phyloP scores from a whole-genome alignment of 257 asterid genomes.

The Fraxinus quadrangulata region DNA sequence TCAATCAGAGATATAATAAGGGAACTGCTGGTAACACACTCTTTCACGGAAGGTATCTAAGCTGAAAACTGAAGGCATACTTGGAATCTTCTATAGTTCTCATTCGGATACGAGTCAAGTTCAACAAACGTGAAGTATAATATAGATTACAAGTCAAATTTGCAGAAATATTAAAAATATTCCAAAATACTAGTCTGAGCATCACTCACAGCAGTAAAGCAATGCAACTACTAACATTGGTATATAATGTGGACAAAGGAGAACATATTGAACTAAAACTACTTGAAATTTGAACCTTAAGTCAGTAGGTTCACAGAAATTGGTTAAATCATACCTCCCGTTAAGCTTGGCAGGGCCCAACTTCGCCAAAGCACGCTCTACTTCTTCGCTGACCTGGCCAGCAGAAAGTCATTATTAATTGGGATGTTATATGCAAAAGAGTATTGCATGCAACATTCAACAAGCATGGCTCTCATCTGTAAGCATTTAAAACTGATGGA shows the following conservation, averaged over 20 bases:
- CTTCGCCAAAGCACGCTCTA: conserved; percentile 95
- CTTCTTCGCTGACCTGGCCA: conserved; percentile 95
- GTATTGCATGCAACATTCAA: background rate
- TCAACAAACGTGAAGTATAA: background rate
- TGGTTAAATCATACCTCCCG: conserved; percentile 56
- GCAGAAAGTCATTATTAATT: conserved; percentile 17
- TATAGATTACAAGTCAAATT: background rate
- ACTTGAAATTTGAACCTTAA: conserved; percentile 13
- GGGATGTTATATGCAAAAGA: background rate
- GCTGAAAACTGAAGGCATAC: background rate
- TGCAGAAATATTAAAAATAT: background rate
- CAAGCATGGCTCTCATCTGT: background rate
- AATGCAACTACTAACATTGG: background rate
- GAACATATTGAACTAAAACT: background rate
- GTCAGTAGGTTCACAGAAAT: background rate
- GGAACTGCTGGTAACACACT: background rate
- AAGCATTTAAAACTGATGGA: background rate
- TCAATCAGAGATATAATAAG: background rate
- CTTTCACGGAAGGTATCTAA: background rate
- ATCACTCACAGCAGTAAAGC: conserved; percentile 23
- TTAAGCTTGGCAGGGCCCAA: conserved; percentile 70
- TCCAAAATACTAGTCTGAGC: background rate
- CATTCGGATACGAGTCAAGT: background rate
- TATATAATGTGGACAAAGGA: background rate
- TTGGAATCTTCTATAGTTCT: background rate